Conservation (phyloP, 2,329 filamentous ascomycete species). For the Dryadomyces quercus-mongolicae region DNA sequence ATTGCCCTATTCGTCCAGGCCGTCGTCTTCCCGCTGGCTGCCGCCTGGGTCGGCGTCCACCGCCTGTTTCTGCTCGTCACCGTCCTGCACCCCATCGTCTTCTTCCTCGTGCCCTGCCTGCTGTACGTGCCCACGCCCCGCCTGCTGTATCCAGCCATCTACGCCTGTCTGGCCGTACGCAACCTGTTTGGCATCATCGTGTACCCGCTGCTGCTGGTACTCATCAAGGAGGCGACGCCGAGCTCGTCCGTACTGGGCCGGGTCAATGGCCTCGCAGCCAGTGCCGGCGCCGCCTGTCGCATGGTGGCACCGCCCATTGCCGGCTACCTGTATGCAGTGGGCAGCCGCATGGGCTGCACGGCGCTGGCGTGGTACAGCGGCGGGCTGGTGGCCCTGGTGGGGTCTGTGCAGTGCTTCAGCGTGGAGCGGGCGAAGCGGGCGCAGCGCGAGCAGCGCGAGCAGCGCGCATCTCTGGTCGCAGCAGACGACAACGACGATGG, state of each 20-base stretch:
- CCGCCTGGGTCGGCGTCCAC: conserved; percentile 45
- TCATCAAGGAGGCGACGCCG: conserved; percentile 55
- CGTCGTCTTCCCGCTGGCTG: conserved; percentile 51
- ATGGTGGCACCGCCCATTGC: conserved; percentile 55
- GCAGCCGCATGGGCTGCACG: conserved; percentile 45
- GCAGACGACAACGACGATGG: too few species aligned
- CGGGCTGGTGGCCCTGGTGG: conserved; percentile 41
- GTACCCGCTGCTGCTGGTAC: conserved; percentile 54
- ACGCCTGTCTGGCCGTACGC: conserved; percentile 42
- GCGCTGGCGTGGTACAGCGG: conserved; percentile 54
- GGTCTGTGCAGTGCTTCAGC: conserved; percentile 48
- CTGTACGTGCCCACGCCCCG: conserved; percentile 34
- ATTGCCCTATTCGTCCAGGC: conserved; percentile 64
- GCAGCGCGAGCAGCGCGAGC: too few species aligned
- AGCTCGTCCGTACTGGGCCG: conserved; percentile 43
- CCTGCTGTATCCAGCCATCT: conserved; percentile 44
- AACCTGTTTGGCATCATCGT: conserved; percentile 51
- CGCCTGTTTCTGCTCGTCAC: conserved; percentile 45
- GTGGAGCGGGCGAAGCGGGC: conserved; percentile 23
- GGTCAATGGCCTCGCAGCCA: conserved; percentile 55
- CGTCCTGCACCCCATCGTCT: conserved; percentile 48
- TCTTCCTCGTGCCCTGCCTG: conserved; percentile 46
- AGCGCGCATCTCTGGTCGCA: too few species aligned
- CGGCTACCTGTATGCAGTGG: conserved; percentile 50
- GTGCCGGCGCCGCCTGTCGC: conserved; percentile 52